Evolutionary conservation across 257 asterid genomes (phyloP).

Genomic region (Solanum rostratum): DNA sequence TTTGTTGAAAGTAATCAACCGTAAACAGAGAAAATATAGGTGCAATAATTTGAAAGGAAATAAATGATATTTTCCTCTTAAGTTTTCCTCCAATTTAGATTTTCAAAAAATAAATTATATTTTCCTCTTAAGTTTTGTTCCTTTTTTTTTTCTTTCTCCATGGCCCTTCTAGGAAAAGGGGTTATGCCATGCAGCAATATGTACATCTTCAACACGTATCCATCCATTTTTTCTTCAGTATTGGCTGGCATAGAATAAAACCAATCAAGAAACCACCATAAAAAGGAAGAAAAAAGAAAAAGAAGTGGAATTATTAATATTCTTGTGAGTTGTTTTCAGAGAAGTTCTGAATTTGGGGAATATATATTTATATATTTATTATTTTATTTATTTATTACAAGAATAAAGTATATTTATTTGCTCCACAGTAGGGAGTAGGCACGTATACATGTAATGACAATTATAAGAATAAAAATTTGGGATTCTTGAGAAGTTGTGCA

Average conservation of each 20-base stretch:
- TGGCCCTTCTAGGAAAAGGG: background rate
- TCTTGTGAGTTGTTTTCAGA: background rate
- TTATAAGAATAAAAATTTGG: background rate
- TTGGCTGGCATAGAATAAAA: constrained; percentile 14
- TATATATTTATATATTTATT: background rate
- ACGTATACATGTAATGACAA: background rate
- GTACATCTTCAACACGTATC: background rate
- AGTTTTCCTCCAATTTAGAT: no score
- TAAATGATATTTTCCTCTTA: no score
- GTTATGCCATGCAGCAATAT: background rate
- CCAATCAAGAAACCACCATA: constrained; percentile 11
- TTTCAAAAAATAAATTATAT: background rate
- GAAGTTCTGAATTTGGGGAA: constrained; percentile 21
- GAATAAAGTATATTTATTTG: constrained; percentile 1
- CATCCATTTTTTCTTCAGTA: background rate
- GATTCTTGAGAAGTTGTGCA: background rate
- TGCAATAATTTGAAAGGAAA: background rate
- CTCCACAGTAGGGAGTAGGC: background rate
- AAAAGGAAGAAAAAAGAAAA: background rate
- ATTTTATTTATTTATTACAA: background rate
- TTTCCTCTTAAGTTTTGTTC: background rate
- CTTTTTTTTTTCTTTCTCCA: background rate
- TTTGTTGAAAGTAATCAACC: background rate
- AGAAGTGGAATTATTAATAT: background rate
- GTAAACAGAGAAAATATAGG: background rate